Evolutionary conservation across 495 filamentous ascomycete genomes (phyloP).

Genomic region (Xylaria intraflava): DNA sequence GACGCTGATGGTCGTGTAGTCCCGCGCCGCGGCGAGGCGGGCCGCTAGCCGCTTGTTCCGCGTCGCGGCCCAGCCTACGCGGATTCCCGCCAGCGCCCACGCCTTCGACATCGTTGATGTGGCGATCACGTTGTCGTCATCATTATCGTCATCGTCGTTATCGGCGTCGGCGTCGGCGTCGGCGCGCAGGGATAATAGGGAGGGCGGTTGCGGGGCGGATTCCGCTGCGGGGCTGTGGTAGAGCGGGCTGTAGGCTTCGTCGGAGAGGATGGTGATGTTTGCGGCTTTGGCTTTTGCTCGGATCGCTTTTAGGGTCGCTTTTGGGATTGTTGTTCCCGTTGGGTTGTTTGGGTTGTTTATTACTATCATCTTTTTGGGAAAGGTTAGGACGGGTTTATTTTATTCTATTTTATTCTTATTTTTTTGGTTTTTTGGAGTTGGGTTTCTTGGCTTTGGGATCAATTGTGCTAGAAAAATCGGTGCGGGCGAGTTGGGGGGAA

Average conservation of each 20-base stretch:
- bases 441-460: too few species aligned
- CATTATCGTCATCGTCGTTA: too few species aligned
- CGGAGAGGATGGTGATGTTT: slow-evolving; percentile 63
- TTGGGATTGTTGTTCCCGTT: slow-evolving; percentile 66
- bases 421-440: too few species aligned
- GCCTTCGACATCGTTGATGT: slow-evolving; percentile 85
- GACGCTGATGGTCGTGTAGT: slow-evolving; percentile 85
- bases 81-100: slow-evolving; percentile 76
- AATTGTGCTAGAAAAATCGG: too few species aligned
- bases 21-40: slow-evolving; percentile 56
- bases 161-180: too few species aligned
- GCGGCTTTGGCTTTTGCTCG: slow-evolving; percentile 57
- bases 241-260: slow-evolving; percentile 86
- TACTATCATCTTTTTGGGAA: slow-evolving; percentile 33
- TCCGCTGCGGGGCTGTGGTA: slow-evolving; percentile 62
- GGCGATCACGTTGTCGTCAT: slow-evolving; percentile 57
- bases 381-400: slow-evolving; percentile 17
- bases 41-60: slow-evolving; percentile 57
- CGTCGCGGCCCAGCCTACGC: slow-evolving; percentile 77
- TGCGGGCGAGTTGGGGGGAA: neutral
- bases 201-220: slow-evolving; percentile 57
- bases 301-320: slow-evolving; percentile 52
- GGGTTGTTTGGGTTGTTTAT: slow-evolving; percentile 86
- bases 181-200: slow-evolving; percentile 64
- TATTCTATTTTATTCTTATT: neutral